Evolutionary conservation across 371 early-diverging fungal genomes (phyloP).

Genomic region (Fennellomyces sp.): DNA sequence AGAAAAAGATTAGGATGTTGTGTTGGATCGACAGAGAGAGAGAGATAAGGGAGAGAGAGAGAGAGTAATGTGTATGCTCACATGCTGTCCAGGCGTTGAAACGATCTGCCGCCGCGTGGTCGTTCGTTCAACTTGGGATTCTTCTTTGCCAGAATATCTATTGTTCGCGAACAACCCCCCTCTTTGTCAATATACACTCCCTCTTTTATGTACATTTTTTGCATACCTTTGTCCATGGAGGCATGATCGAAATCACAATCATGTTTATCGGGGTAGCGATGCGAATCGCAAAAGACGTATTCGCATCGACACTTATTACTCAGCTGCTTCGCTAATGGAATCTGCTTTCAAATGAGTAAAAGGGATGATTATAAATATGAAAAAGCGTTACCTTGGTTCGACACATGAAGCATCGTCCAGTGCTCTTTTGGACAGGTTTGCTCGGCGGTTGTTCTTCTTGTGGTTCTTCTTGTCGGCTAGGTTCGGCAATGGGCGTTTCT

Average conservation of each 20-base stretch:
- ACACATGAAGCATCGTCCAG: conserved; percentile 76
- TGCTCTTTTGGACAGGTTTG: conserved; percentile 63
- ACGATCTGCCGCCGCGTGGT: conserved; percentile 79
- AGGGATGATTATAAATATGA: background rate
- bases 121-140: conserved; percentile 81
- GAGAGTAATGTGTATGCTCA: conserved; percentile 10
- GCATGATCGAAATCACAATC: conserved; percentile 83
- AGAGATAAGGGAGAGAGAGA: background rate
- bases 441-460: conserved; percentile 7
- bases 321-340: conserved; percentile 83
- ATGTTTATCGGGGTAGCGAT: conserved; percentile 78
- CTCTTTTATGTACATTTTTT: background rate
- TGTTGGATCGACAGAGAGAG: background rate
- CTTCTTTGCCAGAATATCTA: conserved; percentile 71
- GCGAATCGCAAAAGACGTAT: conserved; percentile 80
- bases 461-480: conserved; percentile 10
- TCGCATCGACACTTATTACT: conserved; percentile 84
- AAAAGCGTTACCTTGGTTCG: conserved; percentile 59
- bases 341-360: conserved; percentile 23
- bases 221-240: conserved; percentile 61
- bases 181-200: background rate
- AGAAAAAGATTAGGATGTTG: background rate
- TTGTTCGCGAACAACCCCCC: background rate
- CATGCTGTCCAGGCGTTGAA: conserved; percentile 70
- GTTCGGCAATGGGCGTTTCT: background rate